These are phyloP conservation scores for Kernera saxatilis DNA, from an alignment of 345 rosid genomes.

Conservation along the genomic window DNA sequence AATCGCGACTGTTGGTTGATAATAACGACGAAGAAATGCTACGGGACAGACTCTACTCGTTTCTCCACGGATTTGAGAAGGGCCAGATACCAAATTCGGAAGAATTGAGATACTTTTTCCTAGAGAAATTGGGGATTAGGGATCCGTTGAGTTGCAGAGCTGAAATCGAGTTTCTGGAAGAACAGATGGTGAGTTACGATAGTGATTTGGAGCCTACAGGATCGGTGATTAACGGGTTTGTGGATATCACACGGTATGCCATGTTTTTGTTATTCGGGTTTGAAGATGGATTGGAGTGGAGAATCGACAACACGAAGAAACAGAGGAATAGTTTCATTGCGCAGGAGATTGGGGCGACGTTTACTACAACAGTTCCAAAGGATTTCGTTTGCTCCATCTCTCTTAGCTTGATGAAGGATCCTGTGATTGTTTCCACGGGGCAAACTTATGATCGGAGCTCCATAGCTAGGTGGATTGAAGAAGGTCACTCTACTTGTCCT, in stretches of 20 bases:
- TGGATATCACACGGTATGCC: conserved; percentile 56
- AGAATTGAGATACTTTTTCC: conserved; percentile 43
- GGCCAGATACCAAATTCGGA: conserved; percentile 38
- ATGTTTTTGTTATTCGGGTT: conserved; percentile 64
- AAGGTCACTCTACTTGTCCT: conserved; percentile 69
- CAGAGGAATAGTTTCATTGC: conserved; percentile 44
- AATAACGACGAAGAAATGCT: conserved; percentile 68
- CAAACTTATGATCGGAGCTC: conserved; percentile 78
- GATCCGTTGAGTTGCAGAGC: conserved; percentile 51
- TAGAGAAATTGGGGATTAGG: conserved; percentile 48
- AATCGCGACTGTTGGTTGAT: conserved; percentile 47
- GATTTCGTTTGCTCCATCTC: conserved; percentile 79
- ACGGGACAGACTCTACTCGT: conserved; percentile 41
- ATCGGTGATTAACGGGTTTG: conserved; percentile 63
- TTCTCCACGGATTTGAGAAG: conserved; percentile 58
- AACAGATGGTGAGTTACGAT: conserved; percentile 56
- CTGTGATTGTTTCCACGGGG: conserved; percentile 66
- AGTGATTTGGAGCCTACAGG: conserved; percentile 72
- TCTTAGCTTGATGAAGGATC: conserved; percentile 70
- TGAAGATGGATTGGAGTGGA: conserved; percentile 39
- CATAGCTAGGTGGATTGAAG: conserved; percentile 72
- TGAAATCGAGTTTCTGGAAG: conserved; percentile 79
- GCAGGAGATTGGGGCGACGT: conserved; percentile 60
- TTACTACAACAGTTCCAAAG: conserved; percentile 40
- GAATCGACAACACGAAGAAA: conserved; percentile 38